These are phyloP conservation scores for Atalantia buxifolia DNA, from an alignment of 345 rosid genomes.

Conservation along the genomic window DNA sequence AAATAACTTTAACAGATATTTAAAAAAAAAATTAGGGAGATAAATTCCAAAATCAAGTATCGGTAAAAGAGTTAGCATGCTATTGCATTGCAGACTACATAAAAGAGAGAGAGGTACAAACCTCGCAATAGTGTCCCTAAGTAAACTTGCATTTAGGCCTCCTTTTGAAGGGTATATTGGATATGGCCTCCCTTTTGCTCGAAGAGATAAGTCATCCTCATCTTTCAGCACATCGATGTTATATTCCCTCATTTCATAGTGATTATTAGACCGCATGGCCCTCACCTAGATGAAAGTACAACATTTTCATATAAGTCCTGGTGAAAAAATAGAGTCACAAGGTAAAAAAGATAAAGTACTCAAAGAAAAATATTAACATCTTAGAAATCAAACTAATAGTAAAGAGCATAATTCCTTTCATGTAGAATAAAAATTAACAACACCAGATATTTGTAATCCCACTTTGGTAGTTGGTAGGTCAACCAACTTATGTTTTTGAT, in stretches of 20 bases:
- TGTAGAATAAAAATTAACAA: background rate
- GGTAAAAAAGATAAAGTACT: background rate
- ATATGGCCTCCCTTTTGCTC: constrained; percentile 63
- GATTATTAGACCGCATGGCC: constrained; percentile 51
- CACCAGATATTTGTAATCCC: background rate
- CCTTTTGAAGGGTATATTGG: constrained; percentile 97
- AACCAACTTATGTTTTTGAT: background rate
- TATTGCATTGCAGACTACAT: constrained; percentile 1
- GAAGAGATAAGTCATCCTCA: constrained; percentile 54
- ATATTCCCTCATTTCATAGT: constrained; percentile 90
- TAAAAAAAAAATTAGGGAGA: background rate
- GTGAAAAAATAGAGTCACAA: constrained; percentile 6
- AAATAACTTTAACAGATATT: background rate
- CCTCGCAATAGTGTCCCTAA: constrained; percentile 70
- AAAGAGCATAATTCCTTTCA: constrained; percentile 6
- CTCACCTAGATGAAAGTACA: constrained; percentile 44
- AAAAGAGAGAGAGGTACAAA: constrained; percentile 20
- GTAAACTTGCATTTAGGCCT: constrained; percentile 62
- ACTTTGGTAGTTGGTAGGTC: background rate
- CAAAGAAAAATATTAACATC: background rate
- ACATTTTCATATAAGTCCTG: constrained; percentile 8
- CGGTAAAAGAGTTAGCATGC: background rate
- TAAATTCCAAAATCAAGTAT: background rate
- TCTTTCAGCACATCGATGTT: constrained; percentile 72
- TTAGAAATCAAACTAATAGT: background rate